Percentiles rank a stretch among this genome's conserved stretches.
Evolutionary conservation across 345 rosid genomes (phyloP).

Genomic region (Salix udensis): DNA sequence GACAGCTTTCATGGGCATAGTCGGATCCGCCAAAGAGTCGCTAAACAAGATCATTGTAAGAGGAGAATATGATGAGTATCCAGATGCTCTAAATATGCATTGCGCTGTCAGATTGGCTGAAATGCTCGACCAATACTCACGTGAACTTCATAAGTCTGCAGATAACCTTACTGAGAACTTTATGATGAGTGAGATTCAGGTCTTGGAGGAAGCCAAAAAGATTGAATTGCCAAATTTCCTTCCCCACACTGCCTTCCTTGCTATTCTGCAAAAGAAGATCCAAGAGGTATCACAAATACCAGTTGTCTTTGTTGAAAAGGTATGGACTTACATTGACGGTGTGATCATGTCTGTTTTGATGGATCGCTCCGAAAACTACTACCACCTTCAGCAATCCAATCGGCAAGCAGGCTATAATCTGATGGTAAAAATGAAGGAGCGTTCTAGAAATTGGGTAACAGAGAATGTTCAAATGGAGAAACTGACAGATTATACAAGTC

Average conservation of each 20-base stretch:
- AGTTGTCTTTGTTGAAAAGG: no score
- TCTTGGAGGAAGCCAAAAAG: constrained; percentile 30
- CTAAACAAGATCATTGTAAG: constrained; percentile 34
- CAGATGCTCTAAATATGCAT: not conserved
- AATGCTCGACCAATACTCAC: constrained; percentile 16
- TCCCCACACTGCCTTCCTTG: constrained; percentile 15
- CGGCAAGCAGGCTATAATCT: constrained; percentile 25
- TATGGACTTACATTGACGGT: no score
- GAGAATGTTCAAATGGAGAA: constrained; percentile 38
- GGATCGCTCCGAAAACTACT: constrained; percentile 18
- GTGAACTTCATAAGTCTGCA: constrained; percentile 3
- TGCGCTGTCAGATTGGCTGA: constrained; percentile 1
- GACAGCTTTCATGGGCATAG: constrained; percentile 36
- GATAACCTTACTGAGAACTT: not conserved
- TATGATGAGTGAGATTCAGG: constrained; percentile 23
- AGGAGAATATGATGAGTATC: constrained; percentile 45
- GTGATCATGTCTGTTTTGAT: constrained; percentile 19
- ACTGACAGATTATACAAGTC: constrained; percentile 33
- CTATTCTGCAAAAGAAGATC: no score
- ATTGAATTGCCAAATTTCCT: constrained; percentile 39
- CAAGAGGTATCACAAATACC: no score
- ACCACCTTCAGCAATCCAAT: constrained; percentile 13
- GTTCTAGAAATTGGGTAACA: constrained; percentile 22
- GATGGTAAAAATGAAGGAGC: constrained; percentile 27
- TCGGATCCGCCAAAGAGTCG: constrained; percentile 39